phyloP scores from a whole-genome alignment of 2,329 filamentous ascomycete genomes.

The Beauveria varroae region DNA sequence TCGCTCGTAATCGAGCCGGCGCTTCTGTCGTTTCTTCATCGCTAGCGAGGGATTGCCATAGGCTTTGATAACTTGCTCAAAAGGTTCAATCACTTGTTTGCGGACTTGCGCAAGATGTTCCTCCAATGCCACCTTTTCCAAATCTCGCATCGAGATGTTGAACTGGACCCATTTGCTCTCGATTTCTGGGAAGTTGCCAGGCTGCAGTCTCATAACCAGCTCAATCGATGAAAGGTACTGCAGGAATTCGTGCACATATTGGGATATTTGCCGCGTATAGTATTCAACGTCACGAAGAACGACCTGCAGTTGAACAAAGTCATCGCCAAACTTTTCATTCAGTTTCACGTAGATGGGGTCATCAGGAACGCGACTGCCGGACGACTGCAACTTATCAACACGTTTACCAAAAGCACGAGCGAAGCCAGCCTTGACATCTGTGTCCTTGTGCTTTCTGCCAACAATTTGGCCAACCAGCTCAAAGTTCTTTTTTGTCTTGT shows the following conservation, averaged over 20 bases:
- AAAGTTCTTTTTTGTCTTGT: conserved; percentile 91
- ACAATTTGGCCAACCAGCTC: conserved; percentile 89
- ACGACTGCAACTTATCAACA: conserved; percentile 72
- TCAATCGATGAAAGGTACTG: conserved; percentile 78
- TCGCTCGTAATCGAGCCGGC: conserved; percentile 81
- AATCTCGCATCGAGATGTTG: conserved; percentile 77
- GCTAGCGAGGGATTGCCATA: conserved; percentile 79
- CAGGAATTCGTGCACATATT: conserved; percentile 74
- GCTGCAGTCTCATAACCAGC: conserved; percentile 64
- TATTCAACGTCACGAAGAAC: conserved; percentile 90
- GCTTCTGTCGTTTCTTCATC: conserved; percentile 91
- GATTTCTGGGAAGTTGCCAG: conserved; percentile 70
- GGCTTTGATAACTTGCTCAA: conserved; percentile 68
- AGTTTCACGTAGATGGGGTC: conserved; percentile 75
- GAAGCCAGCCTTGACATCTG: conserved; percentile 75
- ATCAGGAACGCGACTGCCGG: conserved; percentile 55
- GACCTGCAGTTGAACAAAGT: conserved; percentile 87
- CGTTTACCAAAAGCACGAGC: conserved; percentile 86
- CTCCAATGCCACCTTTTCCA: conserved; percentile 74
- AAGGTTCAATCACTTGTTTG: conserved; percentile 77
- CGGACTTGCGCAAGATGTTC: conserved; percentile 70
- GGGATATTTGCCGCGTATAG: conserved; percentile 74
- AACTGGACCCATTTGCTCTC: conserved; percentile 94
- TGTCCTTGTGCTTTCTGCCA: conserved; percentile 76
- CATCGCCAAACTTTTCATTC: conserved; percentile 81